These are phyloP conservation scores for Hermanozyma aechmeae DNA, from an alignment of 805 yeast genomes.

Conservation along the genomic window DNA sequence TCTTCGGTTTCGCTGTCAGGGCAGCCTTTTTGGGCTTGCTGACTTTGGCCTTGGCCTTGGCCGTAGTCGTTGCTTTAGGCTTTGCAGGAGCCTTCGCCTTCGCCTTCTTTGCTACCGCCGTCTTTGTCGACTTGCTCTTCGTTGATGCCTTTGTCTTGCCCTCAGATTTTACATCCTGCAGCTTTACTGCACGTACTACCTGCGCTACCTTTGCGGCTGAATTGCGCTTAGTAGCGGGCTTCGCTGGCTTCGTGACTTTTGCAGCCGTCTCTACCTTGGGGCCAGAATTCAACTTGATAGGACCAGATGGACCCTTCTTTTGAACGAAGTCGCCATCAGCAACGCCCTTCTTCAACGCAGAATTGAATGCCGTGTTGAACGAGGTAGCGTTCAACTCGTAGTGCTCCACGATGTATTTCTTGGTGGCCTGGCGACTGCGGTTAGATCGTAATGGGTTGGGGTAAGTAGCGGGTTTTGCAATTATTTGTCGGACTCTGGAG, in stretches of 20 bases:
- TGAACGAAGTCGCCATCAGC: conserved; percentile 66
- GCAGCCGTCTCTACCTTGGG: conserved; percentile 21
- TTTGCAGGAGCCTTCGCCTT: not conserved
- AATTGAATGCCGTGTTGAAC: conserved; percentile 69
- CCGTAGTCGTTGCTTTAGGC: conserved; percentile 1
- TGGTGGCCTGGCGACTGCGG: conserved; percentile 74
- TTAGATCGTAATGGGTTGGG: conserved; percentile 12
- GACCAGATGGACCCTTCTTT: conserved; percentile 88
- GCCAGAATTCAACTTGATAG: conserved; percentile 47
- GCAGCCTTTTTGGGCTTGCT: conserved; percentile 1
- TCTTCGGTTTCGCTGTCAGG: conserved; percentile 10
- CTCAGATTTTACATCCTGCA: not conserved
- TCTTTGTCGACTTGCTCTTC: conserved; percentile 13
- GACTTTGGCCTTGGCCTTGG: conserved; percentile 1
- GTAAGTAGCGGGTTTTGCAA: not conserved
- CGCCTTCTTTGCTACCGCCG: conserved; percentile 10
- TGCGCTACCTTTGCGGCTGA: conserved; percentile 1
- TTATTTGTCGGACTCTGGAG: conserved; percentile 1
- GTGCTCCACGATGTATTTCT: conserved; percentile 67
- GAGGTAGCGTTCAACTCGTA: conserved; percentile 48
- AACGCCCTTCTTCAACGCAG: conserved; percentile 76
- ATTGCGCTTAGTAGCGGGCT: conserved; percentile 11
- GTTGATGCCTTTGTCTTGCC: conserved; percentile 13
- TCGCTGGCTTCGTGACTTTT: conserved; percentile 18
- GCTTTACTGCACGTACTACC: conserved; percentile 1